Evolutionary conservation across 208 protist species (phyloP).

Genomic region (Crithidia brevicula): DNA sequence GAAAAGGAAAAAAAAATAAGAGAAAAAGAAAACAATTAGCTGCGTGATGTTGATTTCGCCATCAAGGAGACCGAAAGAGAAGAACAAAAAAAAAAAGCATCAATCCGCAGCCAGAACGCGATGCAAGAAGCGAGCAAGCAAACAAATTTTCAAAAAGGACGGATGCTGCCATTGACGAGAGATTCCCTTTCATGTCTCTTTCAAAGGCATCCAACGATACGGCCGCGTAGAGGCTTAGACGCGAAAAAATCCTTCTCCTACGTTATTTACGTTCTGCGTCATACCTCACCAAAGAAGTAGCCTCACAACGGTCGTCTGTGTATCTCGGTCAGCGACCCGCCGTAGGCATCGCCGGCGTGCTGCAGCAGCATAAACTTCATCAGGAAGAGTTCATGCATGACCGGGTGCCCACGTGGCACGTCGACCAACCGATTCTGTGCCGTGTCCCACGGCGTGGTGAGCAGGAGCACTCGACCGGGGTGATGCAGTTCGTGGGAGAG

Average conservation of each 20-base stretch:
- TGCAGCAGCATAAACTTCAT: conserved; percentile 49
- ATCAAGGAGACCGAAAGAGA: background rate
- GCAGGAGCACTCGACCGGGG: conserved; percentile 57
- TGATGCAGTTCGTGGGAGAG: conserved; percentile 61
- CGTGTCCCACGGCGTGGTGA: conserved; percentile 51
- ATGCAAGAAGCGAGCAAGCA: too few relatives aligned
- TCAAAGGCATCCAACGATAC: too few relatives aligned
- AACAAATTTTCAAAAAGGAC: too few relatives aligned
- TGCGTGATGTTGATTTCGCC: too few relatives aligned
- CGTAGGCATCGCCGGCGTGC: conserved; percentile 58
- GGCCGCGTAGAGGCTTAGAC: too few relatives aligned
- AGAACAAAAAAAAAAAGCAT: conserved; percentile 12
- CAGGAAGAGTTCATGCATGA: conserved; percentile 64
- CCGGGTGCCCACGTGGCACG: conserved; percentile 53
- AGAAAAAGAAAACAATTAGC: conserved; percentile 14
- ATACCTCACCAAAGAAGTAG: background rate
- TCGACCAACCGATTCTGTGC: conserved; percentile 54
- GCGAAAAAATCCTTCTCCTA: too few relatives aligned
- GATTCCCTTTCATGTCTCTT: too few relatives aligned
- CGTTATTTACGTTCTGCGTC: too few relatives aligned
- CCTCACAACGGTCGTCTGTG: background rate
- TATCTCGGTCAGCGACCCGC: conserved; percentile 27
- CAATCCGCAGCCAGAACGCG: background rate
- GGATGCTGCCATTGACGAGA: too few relatives aligned
- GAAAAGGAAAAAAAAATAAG: background rate